A percentile compares a stretch with the other conserved stretches of the same genome.
Evolutionary conservation across 2,329 filamentous ascomycete genomes (phyloP).

Genomic region (Amauroascus verrucosus): DNA sequence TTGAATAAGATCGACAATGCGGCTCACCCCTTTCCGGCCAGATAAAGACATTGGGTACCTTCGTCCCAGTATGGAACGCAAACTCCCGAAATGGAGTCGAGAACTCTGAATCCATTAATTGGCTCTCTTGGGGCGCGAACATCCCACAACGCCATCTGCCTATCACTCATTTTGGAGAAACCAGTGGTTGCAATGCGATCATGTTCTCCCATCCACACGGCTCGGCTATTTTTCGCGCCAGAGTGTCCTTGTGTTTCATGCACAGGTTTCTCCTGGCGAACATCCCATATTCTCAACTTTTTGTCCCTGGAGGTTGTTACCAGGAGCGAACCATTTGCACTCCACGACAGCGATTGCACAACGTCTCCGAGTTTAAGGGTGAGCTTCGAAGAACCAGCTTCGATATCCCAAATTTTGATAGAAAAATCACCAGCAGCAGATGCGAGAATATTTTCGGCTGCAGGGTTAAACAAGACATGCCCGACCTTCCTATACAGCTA

Average conservation of each 20-base stretch:
- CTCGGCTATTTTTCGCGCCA: conserved; percentile 94
- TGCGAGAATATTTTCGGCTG: conserved; percentile 88
- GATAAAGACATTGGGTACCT: conserved; percentile 84
- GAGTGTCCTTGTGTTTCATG: conserved; percentile 78
- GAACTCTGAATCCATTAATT: conserved; percentile 76
- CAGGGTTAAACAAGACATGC: conserved; percentile 94
- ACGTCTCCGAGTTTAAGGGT: conserved; percentile 81
- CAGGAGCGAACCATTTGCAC: conserved; percentile 72
- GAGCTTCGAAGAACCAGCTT: conserved; percentile 62
- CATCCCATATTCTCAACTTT: conserved; percentile 96
- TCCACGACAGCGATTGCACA: conserved; percentile 93
- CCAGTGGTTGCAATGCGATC: conserved; percentile 93
- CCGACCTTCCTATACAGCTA: conserved; percentile 67
- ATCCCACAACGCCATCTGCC: conserved; percentile 93
- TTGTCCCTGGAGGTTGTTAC: conserved; percentile 95
- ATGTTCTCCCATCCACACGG: conserved; percentile 94
- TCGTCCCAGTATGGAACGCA: conserved; percentile 99
- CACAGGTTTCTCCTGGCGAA: conserved; percentile 77
- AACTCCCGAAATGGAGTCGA: conserved; percentile 94
- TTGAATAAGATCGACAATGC: not conserved
- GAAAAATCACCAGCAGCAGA: conserved; percentile 91
- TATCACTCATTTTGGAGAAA: conserved; percentile 97
- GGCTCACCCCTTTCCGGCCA: conserved; percentile 88
- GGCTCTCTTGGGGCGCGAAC: conserved; percentile 67
- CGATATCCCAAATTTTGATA: conserved; percentile 91